Percentiles rank a stretch among this genome's conserved stretches.
phyloP scores from a whole-genome alignment of 768 basidiomycete genomes.

The Chalciporus sphaerocephalus region DNA sequence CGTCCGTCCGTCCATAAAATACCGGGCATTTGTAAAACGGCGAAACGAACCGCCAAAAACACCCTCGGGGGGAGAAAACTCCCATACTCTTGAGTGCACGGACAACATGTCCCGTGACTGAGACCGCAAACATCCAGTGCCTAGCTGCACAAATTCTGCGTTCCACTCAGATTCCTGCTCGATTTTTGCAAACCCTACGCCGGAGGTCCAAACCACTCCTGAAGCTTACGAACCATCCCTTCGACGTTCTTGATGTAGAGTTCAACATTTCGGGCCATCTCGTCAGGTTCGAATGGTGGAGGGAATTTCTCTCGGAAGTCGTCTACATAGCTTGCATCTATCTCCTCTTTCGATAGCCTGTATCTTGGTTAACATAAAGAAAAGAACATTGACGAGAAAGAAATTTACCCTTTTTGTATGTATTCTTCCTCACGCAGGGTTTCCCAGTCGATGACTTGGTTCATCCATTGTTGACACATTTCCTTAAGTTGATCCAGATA shows the following conservation, averaged over 20 bases:
- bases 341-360: constrained; percentile 15
- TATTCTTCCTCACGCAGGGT: constrained; percentile 10
- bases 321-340: constrained; percentile 6
- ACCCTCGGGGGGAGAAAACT: no score
- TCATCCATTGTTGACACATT: constrained; percentile 20
- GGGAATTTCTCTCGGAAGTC: constrained; percentile 28
- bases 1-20: no score
- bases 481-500: constrained; percentile 14
- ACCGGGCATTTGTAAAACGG: no score
- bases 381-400: background rate
- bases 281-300: constrained; percentile 9
- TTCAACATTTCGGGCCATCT: constrained; percentile 16
- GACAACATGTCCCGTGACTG: no score
- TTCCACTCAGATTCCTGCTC: no score
- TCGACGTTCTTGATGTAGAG: constrained; percentile 27
- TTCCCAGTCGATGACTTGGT: constrained; percentile 19
- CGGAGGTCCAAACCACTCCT: constrained; percentile 22
- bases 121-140: no score
- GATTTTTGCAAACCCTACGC: background rate
- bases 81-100: no score
- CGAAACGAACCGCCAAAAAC: no score
- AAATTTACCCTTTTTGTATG: constrained; percentile 4
- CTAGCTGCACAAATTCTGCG: no score
- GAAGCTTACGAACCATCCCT: constrained; percentile 21
- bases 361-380: background rate